A percentile compares a stretch with the other conserved stretches of the same genome.
Evolutionary conservation across 2,329 filamentous ascomycete species (phyloP).

Genomic region (Westerdykella sp.): DNA sequence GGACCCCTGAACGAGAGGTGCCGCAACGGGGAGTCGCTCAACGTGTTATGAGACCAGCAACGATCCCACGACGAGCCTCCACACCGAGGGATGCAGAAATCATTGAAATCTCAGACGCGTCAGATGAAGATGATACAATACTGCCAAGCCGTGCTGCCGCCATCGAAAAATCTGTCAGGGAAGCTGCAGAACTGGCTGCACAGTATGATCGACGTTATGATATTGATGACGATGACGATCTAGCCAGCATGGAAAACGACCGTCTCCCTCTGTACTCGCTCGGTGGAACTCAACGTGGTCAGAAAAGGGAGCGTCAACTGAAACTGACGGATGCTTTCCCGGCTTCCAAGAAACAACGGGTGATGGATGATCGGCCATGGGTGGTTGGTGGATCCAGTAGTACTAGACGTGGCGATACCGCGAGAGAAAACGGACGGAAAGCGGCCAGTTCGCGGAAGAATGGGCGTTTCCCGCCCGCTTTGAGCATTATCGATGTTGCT

Average conservation of each 20-base stretch:
- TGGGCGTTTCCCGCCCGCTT: constrained; percentile 14
- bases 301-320: constrained; percentile 30
- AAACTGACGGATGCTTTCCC: constrained; percentile 34
- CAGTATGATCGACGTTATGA: constrained; percentile 20
- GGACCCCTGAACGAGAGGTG: constrained; percentile 6
- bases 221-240: constrained; percentile 19
- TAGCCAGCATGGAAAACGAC: constrained; percentile 43
- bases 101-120: constrained; percentile 34
- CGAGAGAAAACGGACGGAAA: background rate
- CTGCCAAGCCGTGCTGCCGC: constrained; percentile 3
- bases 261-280: constrained; percentile 35
- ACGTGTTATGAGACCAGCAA: constrained; percentile 14
- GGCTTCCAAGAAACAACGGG: constrained; percentile 11
- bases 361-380: background rate
- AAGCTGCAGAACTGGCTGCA: constrained; percentile 18
- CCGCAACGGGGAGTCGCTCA: constrained; percentile 31
- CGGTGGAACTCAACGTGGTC: constrained; percentile 7
- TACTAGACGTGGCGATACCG: background rate
- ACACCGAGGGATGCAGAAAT: constrained; percentile 3
- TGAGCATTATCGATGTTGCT: constrained; percentile 50
- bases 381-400: background rate
- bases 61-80: constrained; percentile 1
- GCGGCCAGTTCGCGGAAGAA: constrained; percentile 7
- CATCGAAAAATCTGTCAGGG: constrained; percentile 15
- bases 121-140: constrained; percentile 13